Conservation (phyloP, 495 filamentous ascomycete species). For the Amniculicola lignicola region DNA sequence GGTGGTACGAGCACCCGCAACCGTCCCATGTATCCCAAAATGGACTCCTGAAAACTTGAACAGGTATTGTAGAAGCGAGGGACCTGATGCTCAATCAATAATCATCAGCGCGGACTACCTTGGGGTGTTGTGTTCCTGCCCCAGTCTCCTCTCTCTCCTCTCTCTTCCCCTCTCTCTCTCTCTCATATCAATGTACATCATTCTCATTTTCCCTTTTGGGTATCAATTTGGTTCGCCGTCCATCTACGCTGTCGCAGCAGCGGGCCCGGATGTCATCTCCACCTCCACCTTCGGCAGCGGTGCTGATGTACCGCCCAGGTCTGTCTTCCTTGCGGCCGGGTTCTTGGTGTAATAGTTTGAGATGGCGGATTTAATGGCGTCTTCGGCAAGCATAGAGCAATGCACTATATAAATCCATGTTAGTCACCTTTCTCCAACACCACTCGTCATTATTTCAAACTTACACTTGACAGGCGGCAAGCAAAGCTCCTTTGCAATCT, state of each 20-base stretch:
- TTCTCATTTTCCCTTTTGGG: neutral
- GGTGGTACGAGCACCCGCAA: no score
- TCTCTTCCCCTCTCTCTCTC: neutral
- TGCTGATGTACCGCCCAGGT: constrained; percentile 68
- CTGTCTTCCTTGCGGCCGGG: constrained; percentile 67
- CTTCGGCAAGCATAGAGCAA: constrained; percentile 98
- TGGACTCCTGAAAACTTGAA: constrained; percentile 1
- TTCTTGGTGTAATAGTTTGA: constrained; percentile 97
- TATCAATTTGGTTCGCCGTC: constrained; percentile 21
- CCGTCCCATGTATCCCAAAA: constrained; percentile 1
- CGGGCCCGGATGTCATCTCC: constrained; percentile 37
- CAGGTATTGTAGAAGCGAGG: constrained; percentile 9
- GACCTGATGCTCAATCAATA: constrained; percentile 3
- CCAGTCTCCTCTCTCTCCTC: neutral
- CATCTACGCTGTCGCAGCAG: constrained; percentile 18
- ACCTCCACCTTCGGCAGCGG: constrained; percentile 49
- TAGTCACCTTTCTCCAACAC: neutral
- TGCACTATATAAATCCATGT: constrained; percentile 58
- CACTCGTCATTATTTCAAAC: constrained; percentile 40
- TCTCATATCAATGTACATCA: neutral
- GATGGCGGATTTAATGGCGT: constrained; percentile 99
- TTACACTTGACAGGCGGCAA: constrained; percentile 89
- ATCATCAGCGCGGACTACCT: neutral
- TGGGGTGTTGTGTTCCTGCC: neutral
- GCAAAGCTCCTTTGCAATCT: constrained; percentile 96